Base-by-base conservation (phyloP, 176 grass and related monocot genomes). In the Bolboschoenus planiculmis region DNA sequence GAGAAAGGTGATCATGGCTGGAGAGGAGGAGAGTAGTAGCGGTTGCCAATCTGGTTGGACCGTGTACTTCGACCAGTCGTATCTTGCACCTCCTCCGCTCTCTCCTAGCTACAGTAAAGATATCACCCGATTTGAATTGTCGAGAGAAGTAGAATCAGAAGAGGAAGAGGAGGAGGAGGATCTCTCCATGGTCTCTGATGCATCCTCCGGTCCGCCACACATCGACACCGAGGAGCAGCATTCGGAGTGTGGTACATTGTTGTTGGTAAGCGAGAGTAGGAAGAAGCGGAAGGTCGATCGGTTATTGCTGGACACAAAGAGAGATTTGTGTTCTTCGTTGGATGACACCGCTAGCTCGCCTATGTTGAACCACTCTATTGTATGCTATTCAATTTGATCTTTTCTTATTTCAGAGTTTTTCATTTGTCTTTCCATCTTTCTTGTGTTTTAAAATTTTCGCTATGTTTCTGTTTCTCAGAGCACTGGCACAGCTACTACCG, bases 21-120 rank as follows among this genome's bases (percentile, higher is more conserved):
- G 71, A 59, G 76, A 78, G 78, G 88, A 83, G 29, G 91, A 88
- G 82, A 86, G 61, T 46, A 94, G 85, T 88, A 97, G 95, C 63
- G 95, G 95, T 33, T 97, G 92, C 85, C 95, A 90, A 76, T 94
- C 92, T 36, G 95, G 92, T 1, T 94, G 95, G 95, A 97, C 95
- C 3, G 46, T 91, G 6, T 97, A 97, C 90, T 90, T 97, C 7
- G 87, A 92, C 14, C 92, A 87, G 5, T 93, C 91, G 59, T 56
- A 81, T 31, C 20, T 35, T 7, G 5, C 33, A n/a, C 78, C 65
- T 66, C 0, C 56, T 53, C 40, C 33, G 37, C 1, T 61, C 16
- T 3, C 2, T 74, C 30, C 39, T 3, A 43, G 23, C 51, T 40
- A 18, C 44, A 60, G 31, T 16, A 74, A 46, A 47, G 40, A 47